Evolutionary conservation across 2,329 filamentous ascomycete species (phyloP).

Genomic region (Ophiostoma himal-ulmi): DNA sequence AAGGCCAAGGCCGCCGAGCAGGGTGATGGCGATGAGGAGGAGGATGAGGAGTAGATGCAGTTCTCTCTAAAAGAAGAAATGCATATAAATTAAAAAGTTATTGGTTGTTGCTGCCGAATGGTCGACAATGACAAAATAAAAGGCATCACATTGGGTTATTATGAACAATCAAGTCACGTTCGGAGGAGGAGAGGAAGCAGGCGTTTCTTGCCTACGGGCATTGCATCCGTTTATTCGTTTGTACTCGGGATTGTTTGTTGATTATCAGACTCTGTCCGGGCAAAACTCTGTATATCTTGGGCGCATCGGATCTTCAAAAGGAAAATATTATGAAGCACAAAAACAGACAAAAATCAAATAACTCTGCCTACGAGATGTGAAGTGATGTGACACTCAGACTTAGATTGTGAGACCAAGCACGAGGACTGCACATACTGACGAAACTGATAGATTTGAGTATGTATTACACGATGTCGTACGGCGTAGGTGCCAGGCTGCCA

Average conservation of each 20-base stretch:
- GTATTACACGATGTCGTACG: neutral
- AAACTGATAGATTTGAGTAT: neutral
- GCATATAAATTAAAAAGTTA: slow-evolving; percentile 2
- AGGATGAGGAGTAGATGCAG: slow-evolving; percentile 50
- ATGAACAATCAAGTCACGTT: slow-evolving; percentile 1
- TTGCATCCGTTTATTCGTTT: slow-evolving; percentile 8
- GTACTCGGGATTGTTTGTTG: slow-evolving; percentile 7
- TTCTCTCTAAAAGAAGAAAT: neutral
- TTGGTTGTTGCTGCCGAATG: slow-evolving; percentile 9
- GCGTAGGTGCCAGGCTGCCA: neutral
- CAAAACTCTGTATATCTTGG: slow-evolving; percentile 21
- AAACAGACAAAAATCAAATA: slow-evolving; percentile 20
- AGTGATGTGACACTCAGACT: neutral
- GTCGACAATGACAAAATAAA: slow-evolving; percentile 9
- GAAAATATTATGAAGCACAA: slow-evolving; percentile 16
- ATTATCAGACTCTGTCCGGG: slow-evolving; percentile 18
- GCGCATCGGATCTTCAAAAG: slow-evolving; percentile 25
- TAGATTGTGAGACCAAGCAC: neutral
- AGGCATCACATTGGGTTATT: slow-evolving; percentile 14
- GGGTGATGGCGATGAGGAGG: slow-evolving; percentile 74
- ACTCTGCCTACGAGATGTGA: neutral
- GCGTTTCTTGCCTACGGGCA: slow-evolving; percentile 18
- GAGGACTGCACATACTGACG: neutral
- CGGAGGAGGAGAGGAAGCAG: neutral
- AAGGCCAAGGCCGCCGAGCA: slow-evolving; percentile 95